A percentile compares a stretch with the other conserved stretches of the same genome.
These are phyloP conservation scores for Aquilaria sinensis DNA, from an alignment of 345 rosid species.

Conservation along the genomic window DNA sequence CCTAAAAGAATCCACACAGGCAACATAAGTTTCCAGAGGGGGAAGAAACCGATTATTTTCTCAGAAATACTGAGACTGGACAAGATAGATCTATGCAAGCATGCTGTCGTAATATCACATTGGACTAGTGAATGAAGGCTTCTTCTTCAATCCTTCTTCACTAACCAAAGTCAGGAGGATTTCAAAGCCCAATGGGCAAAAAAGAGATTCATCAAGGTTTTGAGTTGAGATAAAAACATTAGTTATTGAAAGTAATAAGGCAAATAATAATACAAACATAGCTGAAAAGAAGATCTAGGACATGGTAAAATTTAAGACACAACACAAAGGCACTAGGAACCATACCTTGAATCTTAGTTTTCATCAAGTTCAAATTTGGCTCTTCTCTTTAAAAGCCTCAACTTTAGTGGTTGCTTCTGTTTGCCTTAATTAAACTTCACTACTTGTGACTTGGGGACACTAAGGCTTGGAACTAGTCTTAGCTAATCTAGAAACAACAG, in stretches of 20 bases:
- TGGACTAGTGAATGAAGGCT: conserved; percentile 11
- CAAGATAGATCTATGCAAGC: conserved; percentile 18
- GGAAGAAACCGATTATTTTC: conserved; percentile 23
- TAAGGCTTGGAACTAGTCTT: too few species aligned
- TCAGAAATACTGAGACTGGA: conserved; percentile 29
- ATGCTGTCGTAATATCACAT: conserved; percentile 14
- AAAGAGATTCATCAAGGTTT: conserved; percentile 2
- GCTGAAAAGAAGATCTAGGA: neutral
- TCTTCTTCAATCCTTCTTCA: neutral
- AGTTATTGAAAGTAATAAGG: conserved; percentile 5
- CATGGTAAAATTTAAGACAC: conserved; percentile 6
- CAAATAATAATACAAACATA: conserved; percentile 3
- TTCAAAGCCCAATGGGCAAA: conserved; percentile 29
- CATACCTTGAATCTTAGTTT: too few species aligned
- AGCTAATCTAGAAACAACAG: too few species aligned
- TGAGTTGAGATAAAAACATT: neutral
- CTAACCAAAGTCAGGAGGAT: conserved; percentile 10
- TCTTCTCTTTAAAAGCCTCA: too few species aligned
- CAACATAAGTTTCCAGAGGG: conserved; percentile 13
- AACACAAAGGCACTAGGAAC: too few species aligned
- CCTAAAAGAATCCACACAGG: conserved; percentile 26
- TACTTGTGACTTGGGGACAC: too few species aligned
- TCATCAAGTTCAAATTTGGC: too few species aligned
- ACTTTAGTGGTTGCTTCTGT: too few species aligned
- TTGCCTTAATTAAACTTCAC: too few species aligned